Percentiles rank a stretch among this genome's conserved stretches.
Evolutionary conservation across 805 yeast species (phyloP).

Genomic region (Candida loeiensis): DNA sequence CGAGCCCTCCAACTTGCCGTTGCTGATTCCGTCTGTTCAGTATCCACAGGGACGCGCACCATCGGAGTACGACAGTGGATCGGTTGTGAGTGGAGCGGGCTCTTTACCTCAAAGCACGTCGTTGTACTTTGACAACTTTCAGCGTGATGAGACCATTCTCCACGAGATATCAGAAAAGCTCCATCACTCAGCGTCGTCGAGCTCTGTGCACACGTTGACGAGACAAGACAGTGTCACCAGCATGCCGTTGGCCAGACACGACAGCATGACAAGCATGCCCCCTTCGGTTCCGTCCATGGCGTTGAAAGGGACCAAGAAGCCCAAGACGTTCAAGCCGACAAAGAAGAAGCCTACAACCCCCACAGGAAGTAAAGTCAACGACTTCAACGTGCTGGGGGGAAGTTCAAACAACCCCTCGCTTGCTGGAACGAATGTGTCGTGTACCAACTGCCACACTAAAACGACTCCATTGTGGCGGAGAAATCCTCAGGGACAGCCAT

Average conservation of each 20-base stretch:
- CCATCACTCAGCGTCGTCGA: conserved; percentile 5
- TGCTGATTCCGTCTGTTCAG: conserved; percentile 3
- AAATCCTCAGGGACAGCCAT: conserved; percentile 85
- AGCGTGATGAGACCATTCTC: neutral
- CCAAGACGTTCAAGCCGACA: conserved; percentile 4
- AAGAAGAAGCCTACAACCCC: conserved; percentile 9
- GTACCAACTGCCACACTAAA: conserved; percentile 87
- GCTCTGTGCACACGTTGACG: conserved; percentile 7
- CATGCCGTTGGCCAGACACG: conserved; percentile 6
- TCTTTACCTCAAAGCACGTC: neutral
- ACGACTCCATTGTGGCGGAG: conserved; percentile 96
- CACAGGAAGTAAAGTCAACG: neutral
- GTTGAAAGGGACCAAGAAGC: conserved; percentile 4
- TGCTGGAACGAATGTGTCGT: conserved; percentile 28
- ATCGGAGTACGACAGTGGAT: conserved; percentile 1
- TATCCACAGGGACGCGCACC: conserved; percentile 1
- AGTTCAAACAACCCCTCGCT: neutral
- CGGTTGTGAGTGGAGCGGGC: neutral
- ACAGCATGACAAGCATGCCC: conserved; percentile 5
- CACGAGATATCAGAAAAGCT: conserved; percentile 8
- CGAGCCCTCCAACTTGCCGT: conserved; percentile 11
- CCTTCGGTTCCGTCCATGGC: conserved; percentile 3
- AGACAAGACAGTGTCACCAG: conserved; percentile 6
- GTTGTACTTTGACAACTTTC: conserved; percentile 4
- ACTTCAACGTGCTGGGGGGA: conserved; percentile 1